Evolutionary conservation across 2,329 filamentous ascomycete genomes (phyloP), one percentile per base, ranked within the genome.

Genomic region (Curvularia hawaiiensis): DNA sequence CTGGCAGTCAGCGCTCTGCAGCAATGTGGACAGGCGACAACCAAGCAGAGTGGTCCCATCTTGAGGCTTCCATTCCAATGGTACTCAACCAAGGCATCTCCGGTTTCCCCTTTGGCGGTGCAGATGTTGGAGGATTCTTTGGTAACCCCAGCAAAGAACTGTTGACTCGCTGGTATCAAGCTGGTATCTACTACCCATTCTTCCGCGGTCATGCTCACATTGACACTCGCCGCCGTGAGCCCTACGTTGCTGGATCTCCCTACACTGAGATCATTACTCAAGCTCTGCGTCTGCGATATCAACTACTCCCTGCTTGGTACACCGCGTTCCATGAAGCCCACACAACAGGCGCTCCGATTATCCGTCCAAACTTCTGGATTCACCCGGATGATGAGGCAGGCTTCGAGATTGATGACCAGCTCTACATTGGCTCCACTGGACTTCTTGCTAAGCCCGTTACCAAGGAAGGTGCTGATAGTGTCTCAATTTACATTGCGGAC

Each of bases 11-110:
- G 79, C 88, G 94, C 55, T 80, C 91, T 41, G 91, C 92, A 62
- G 94, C 95, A 58, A 97, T 97, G 93, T 99, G 95, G 95, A 99
- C 95, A 20, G 95, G 95, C 59, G 95, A 99, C 74, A 99, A 99
- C 79, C 90, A 95, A 75, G 95, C 95, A 11, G 88, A 86, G 24
- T 99, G 95, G 95, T 87, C 88, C 18, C 93, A 98, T 71, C 84
- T 99, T 16, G 90, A 88, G n/a, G 90, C 88, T 1, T 90, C 92
- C 1, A 85, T 97, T 38, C 94, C 95, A 24, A 99, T 99, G 95
- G 82, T 97, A 24, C 81, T 99, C 40, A 95, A 90, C 76, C 91
- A 97, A 72, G 93, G 94, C 54, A 92, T 99, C 65, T 88, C 92
- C 1, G 95, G 95, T 8, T 98, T 90, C 77, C 95, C 95, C 11